Evolutionary conservation across 495 filamentous ascomycete genomes (phyloP).

Genomic region (Podospora australis): DNA sequence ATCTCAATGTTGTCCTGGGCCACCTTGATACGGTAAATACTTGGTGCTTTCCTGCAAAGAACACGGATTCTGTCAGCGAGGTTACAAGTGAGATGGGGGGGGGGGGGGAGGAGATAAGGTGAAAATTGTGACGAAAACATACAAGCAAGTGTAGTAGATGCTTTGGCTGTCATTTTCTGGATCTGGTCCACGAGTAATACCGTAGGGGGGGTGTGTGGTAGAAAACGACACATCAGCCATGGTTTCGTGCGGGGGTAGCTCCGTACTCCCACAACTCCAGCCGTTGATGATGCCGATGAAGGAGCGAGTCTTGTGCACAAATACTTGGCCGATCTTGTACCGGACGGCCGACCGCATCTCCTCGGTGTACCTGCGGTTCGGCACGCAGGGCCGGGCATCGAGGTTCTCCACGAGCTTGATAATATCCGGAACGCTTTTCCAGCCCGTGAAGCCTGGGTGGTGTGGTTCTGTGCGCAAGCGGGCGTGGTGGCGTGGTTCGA

Average conservation of each 20-base stretch:
- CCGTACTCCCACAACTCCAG: slow-evolving; percentile 53
- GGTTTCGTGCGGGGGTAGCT: slow-evolving; percentile 24
- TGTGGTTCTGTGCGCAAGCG: too few relatives aligned
- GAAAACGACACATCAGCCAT: too few relatives aligned
- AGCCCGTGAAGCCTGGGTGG: slow-evolving; percentile 9
- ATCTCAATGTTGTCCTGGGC: slow-evolving; percentile 82
- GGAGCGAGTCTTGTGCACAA: slow-evolving; percentile 72
- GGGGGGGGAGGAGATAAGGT: too few relatives aligned
- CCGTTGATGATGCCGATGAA: slow-evolving; percentile 80
- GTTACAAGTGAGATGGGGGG: too few relatives aligned
- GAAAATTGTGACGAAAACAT: too few relatives aligned
- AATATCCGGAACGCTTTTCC: slow-evolving; percentile 35
- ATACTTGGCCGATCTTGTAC: slow-evolving; percentile 77
- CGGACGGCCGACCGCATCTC: slow-evolving; percentile 40
- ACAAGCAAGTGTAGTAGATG: slow-evolving; percentile 88
- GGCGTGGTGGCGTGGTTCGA: too few relatives aligned
- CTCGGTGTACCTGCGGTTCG: slow-evolving; percentile 39
- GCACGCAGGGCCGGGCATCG: slow-evolving; percentile 55
- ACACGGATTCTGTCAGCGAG: too few relatives aligned
- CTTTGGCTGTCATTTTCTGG: too few relatives aligned
- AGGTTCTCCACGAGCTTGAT: slow-evolving; percentile 53
- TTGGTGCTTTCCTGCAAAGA: too few relatives aligned
- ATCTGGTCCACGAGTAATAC: too few relatives aligned
- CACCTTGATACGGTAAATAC: slow-evolving; percentile 64
- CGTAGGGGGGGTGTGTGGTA: too few relatives aligned